Evolutionary conservation across 495 filamentous ascomycete species (phyloP).

Genomic region (Penicillium daleae): DNA sequence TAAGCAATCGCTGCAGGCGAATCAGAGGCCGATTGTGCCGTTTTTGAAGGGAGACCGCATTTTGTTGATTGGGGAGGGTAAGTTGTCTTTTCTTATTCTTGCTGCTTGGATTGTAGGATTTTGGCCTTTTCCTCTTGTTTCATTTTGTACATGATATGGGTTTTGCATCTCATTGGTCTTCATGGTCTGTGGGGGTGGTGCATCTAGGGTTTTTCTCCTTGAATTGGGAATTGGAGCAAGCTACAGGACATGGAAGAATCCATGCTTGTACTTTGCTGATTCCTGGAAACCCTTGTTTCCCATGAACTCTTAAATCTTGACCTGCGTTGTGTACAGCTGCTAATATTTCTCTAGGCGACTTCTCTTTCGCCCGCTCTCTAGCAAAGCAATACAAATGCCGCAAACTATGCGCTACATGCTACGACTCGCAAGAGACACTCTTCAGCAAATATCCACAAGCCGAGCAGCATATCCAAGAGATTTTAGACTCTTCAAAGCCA

Average conservation of each 20-base stretch:
- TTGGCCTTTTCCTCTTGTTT: not conserved
- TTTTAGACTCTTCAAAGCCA: slow-evolving; percentile 36
- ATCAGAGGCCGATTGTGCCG: slow-evolving; percentile 67
- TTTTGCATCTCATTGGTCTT: not conserved
- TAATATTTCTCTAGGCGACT: slow-evolving; percentile 60
- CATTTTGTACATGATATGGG: slow-evolving; percentile 1
- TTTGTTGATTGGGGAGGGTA: slow-evolving; percentile 85
- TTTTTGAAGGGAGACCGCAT: slow-evolving; percentile 72
- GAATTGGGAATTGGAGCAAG: not conserved
- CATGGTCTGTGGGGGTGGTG: not conserved
- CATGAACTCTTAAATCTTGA: not conserved
- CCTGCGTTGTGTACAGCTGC: not conserved
- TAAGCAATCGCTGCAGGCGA: slow-evolving; percentile 23
- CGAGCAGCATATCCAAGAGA: slow-evolving; percentile 56
- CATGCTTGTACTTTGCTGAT: not conserved
- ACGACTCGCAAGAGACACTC: slow-evolving; percentile 59
- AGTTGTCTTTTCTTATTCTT: slow-evolving; percentile 23
- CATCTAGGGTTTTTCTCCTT: not conserved
- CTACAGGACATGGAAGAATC: not conserved
- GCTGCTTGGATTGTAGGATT: not conserved
- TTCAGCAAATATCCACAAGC: slow-evolving; percentile 79
- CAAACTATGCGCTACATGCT: slow-evolving; percentile 65
- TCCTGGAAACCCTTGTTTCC: not conserved
- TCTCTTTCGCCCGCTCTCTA: slow-evolving; percentile 83
- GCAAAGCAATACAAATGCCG: slow-evolving; percentile 70